Conservation (phyloP, 352 stramenopile species). For the Pythium pyrilobum region DNA sequence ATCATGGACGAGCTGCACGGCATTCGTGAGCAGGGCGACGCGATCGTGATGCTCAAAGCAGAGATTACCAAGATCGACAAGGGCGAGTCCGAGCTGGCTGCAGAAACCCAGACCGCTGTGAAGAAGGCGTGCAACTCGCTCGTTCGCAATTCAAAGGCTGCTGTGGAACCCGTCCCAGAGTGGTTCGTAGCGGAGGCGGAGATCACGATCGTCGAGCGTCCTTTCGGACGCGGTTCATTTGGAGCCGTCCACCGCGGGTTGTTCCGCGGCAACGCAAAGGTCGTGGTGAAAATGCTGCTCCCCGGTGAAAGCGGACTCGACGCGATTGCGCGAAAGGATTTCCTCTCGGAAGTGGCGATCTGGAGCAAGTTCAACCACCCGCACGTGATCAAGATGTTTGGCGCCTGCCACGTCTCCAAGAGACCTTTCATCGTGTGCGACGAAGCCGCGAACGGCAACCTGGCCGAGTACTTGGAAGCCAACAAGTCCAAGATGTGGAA, state of each 20-base stretch:
- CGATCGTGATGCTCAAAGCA: neutral
- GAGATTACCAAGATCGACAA: neutral
- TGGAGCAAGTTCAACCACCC: constrained; percentile 87
- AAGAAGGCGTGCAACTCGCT: neutral
- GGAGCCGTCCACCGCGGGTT: neutral
- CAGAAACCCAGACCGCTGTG: neutral
- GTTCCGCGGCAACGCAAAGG: neutral
- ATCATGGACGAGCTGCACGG: neutral
- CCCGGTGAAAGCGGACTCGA: neutral
- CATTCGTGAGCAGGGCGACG: neutral
- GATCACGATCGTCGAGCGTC: neutral
- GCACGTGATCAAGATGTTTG: constrained; percentile 81
- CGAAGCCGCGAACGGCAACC: constrained; percentile 18
- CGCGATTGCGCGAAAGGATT: neutral
- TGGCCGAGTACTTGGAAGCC: constrained; percentile 17
- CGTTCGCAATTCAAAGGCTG: neutral
- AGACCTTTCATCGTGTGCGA: constrained; percentile 25
- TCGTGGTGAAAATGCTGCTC: constrained; percentile 9
- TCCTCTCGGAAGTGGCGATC: constrained; percentile 13
- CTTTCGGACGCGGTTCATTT: neutral
- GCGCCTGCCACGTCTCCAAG: constrained; percentile 15
- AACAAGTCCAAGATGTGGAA: constrained; percentile 15
- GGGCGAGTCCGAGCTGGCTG: neutral
- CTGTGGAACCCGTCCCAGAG: neutral
- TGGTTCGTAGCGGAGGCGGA: constrained; percentile 1